Evolutionary conservation across 805 yeast genomes (phyloP), one percentile per base, ranked within the genome.

Genomic region (Metschnikowia reukaufii): DNA sequence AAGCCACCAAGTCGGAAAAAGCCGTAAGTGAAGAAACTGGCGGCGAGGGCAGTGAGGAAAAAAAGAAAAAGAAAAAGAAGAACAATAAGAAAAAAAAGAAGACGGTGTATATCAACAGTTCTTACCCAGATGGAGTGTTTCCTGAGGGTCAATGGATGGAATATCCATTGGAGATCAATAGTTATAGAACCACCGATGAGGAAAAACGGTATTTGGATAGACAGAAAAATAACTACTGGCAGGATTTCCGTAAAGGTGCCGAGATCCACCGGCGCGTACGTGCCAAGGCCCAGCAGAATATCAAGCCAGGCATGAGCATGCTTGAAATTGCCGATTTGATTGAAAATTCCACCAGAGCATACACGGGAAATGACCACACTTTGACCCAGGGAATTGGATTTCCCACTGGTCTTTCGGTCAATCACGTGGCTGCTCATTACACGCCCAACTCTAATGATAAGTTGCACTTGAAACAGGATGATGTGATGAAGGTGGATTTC

Each of bases 371-470:
- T 42, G 85, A 83, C 58, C 76, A 82, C 36, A 76, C 79, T 25
- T 75, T 78, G 50, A 66, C 64, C 44, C 94, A 89, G 15, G 99
- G 99, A 33, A 82, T 91, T 59, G 99, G 98, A 5, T 94, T 94
- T 77, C 99, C 99, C 42, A 90, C 97, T n/a, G 99, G 99, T 49
- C 78, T 94, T 33, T 88, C 96, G 1, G 67, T 92, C 54, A 94
- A 94, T 68, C 87, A 90, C 62, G 84, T 89, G 62, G 99, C 99
- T 20, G 99, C 99, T 0, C 99, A 94, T 65, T 94, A 90, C 68
- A 92, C 98, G 0, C 99, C 99, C 12, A 94, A 94, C 69, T 85
- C 92, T 4, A 96, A 96, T 10, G 99, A 94, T 65, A 88, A 82
- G 59, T 78, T 88, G 6, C 86, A 86, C 1, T 72, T 94, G 56